Conservation (phyloP, 225 moss, liverwort and hornwort species). For the Physcomitrium patens region DNA sequence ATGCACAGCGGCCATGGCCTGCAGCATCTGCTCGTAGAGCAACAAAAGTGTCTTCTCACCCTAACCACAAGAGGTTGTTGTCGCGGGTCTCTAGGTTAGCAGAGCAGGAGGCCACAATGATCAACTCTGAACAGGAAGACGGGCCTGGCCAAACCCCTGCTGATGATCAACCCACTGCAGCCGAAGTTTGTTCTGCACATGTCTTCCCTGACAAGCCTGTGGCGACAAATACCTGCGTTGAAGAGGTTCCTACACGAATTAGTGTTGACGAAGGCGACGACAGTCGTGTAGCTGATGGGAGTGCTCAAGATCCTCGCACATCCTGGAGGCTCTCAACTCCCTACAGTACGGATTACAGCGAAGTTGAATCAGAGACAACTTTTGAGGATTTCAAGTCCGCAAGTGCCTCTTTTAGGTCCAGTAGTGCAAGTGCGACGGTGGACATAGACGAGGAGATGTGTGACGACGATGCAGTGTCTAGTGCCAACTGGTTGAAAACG, state of each 20-base stretch:
- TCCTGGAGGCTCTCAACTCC: conserved; percentile 24
- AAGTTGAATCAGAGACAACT: conserved; percentile 42
- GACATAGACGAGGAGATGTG: conserved; percentile 58
- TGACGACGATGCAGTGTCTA: conserved; percentile 40
- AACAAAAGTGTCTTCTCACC: conserved; percentile 39
- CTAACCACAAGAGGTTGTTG: conserved; percentile 50
- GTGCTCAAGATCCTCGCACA: conserved; percentile 21
- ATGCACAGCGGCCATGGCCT: conserved; percentile 51
- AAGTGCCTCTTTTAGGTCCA: conserved; percentile 52
- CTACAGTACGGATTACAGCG: conserved; percentile 35
- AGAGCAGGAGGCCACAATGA: conserved; percentile 21
- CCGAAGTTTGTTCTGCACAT: conserved; percentile 1
- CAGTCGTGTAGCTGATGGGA: not conserved
- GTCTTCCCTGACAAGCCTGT: not conserved
- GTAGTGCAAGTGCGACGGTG: conserved; percentile 36
- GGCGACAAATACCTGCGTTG: no score
- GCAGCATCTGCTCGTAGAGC: conserved; percentile 41
- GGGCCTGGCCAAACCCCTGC: not conserved
- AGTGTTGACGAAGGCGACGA: conserved; percentile 14
- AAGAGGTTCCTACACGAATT: not conserved
- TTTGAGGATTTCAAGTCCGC: conserved; percentile 56
- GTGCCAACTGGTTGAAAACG: conserved; percentile 25
- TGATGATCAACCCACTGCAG: no score
- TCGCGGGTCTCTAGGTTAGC: conserved; percentile 47
- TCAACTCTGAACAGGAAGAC: not conserved